A percentile compares a stretch with the other conserved stretches of the same genome.
Evolutionary conservation across 345 rosid species (phyloP).

Genomic region (Melaleuca quinquenervia): DNA sequence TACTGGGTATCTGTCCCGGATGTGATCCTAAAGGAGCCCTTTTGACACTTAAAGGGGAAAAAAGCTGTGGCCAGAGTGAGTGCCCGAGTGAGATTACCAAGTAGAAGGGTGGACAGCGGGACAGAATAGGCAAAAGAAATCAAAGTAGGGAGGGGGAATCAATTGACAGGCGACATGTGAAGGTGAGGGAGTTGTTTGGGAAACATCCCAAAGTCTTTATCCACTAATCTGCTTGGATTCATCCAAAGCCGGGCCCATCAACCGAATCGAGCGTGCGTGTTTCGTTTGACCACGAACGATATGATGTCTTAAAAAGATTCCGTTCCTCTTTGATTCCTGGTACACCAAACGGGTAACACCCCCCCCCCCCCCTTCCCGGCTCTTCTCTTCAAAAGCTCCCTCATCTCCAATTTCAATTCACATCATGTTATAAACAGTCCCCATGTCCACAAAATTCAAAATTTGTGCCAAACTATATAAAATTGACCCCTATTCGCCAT

Average conservation of each 20-base stretch:
- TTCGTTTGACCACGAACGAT: neutral
- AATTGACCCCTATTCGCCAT: neutral
- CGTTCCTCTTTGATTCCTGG: neutral
- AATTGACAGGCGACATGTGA: neutral
- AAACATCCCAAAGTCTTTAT: neutral
- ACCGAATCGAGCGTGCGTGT: neutral
- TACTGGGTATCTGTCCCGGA: neutral
- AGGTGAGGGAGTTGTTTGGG: neutral
- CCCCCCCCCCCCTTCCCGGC: too few species aligned
- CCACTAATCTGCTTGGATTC: neutral
- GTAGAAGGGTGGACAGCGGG: neutral
- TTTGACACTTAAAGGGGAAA: neutral
- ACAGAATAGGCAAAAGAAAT: neutral
- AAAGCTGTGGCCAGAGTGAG: neutral
- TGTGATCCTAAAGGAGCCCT: neutral
- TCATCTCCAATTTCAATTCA: neutral
- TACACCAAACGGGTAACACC: neutral
- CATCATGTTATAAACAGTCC: neutral
- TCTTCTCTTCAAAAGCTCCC: neutral
- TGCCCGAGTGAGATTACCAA: neutral
- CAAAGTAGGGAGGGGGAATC: neutral
- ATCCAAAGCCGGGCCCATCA: neutral
- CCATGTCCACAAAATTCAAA: neutral
- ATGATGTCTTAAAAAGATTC: neutral
- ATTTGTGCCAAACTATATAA: neutral